A percentile compares a stretch with the other conserved stretches of the same genome.
Evolutionary conservation across 768 basidiomycete genomes (phyloP).

Genomic region (Sporobolomyces pararoseus): DNA sequence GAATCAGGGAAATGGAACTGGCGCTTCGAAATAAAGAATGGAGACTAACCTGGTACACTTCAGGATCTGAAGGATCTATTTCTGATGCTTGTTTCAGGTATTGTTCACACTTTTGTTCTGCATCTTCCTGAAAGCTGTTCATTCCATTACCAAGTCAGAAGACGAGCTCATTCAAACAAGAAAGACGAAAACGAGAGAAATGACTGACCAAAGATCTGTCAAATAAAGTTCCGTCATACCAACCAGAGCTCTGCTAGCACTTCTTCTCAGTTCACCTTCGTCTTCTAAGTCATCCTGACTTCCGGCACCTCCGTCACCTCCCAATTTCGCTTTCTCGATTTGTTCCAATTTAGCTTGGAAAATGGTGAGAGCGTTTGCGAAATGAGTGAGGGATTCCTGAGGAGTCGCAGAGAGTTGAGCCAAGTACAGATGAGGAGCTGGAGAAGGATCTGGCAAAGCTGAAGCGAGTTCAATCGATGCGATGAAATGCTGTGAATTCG

Average conservation of each 20-base stretch:
- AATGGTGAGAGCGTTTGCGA: conserved; percentile 37
- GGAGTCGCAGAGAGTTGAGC: conserved; percentile 44
- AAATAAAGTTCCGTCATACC: conserved; percentile 48
- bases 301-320: conserved; percentile 26
- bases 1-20: too few relatives aligned
- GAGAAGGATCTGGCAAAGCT: conserved; percentile 33
- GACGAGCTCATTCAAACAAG: too few relatives aligned
- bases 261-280: conserved; percentile 41
- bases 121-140: conserved; percentile 42
- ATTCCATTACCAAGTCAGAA: neutral
- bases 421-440: conserved; percentile 45
- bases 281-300: conserved; percentile 26
- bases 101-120: conserved; percentile 44
- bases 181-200: neutral
- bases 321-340: conserved; percentile 40
- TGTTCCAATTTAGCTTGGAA: conserved; percentile 37
- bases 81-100: conserved; percentile 41
- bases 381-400: conserved; percentile 44
- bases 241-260: conserved; percentile 43
- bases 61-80: conserved; percentile 44
- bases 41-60: conserved; percentile 41
- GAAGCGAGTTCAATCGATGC: conserved; percentile 28
- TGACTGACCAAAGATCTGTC: conserved; percentile 45
- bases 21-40: too few relatives aligned
- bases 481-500: conserved; percentile 35